Percentiles rank a stretch among this genome's conserved stretches.
These are phyloP conservation scores for Apodospora peruviana DNA, from an alignment of 495 filamentous ascomycete species.

Conservation along the genomic window DNA sequence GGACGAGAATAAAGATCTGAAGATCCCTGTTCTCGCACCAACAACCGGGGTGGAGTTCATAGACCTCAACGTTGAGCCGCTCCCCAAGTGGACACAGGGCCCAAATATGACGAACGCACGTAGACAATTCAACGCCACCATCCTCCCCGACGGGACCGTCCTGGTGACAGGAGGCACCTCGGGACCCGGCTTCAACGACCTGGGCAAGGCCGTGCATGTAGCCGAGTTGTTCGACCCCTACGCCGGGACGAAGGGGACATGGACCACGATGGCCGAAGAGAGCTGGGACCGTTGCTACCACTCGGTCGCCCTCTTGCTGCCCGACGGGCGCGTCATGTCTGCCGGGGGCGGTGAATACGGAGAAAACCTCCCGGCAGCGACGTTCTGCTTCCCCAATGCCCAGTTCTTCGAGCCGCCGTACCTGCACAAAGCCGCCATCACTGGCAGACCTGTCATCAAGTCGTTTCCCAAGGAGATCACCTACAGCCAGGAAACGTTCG, in stretches of 20 bases:
- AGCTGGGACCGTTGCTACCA: constrained; percentile 7
- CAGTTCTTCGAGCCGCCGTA: constrained; percentile 9
- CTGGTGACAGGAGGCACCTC: constrained; percentile 5
- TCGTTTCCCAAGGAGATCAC: neutral
- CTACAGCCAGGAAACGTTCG: neutral
- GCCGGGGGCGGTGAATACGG: constrained; percentile 7
- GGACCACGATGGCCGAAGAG: constrained; percentile 4
- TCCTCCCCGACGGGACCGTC: constrained; percentile 7
- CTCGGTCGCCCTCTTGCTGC: constrained; percentile 1
- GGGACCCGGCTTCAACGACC: constrained; percentile 7
- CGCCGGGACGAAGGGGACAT: neutral
- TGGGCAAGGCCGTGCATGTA: neutral
- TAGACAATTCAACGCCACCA: constrained; percentile 9
- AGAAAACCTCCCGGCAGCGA: neutral
- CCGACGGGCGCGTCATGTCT: constrained; percentile 3
- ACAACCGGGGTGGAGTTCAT: neutral
- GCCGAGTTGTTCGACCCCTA: constrained; percentile 4
- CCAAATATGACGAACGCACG: neutral
- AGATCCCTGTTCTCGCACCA: too few species aligned
- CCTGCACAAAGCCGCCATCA: neutral
- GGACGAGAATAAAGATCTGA: neutral
- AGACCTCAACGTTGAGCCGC: neutral
- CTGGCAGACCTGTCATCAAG: neutral
- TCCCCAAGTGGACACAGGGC: neutral
- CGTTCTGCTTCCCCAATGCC: neutral